Base-by-base conservation (phyloP, 495 filamentous ascomycete species). In the Corynascus novoguineensis region DNA sequence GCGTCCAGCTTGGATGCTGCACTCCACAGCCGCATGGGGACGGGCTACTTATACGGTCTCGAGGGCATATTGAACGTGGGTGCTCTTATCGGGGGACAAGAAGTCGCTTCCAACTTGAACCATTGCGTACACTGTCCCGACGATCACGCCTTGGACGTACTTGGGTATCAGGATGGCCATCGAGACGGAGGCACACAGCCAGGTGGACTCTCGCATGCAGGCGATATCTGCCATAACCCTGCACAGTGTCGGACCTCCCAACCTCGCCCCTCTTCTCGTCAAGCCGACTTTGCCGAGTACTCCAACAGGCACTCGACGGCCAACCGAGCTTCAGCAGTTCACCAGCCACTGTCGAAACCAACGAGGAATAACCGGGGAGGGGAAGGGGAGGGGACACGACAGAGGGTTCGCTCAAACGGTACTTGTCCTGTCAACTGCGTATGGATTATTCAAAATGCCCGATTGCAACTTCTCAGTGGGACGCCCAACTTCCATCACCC, bases 91-190 rank as follows among this genome's bases (percentile, higher is more conserved):
- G 15, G 29, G 12, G 3, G 17, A 8, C 3, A n/a, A 4, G 47
- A 24, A 12, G 2, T 10, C 7, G 19, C 10, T 34, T 22, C n/a
- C 14, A 14, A 11, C 11, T n/a, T 24, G 11, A 3, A 12, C 15
- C 50, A 58, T 62, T 41, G 55, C 60, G 60, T 49, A 62, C 48
- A 48, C 24, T 41, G n/a, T 50, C 44, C 10, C 25, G 45, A 58
- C 44, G 48, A 62, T 62, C 55, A 62, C 60, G 60, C 52, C 59
- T 58, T 62, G 28, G 7, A 15, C 5, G 17, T 41, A 48, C n/a
- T 32, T 19, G 49, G 32, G 14, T 24, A 42, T 44, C 7, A 34
- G 11, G 34, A n/a, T n/a, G n/a, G n/a, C n/a, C 28, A 9, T 45
- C 38, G 21, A 37, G 31, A 24, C 28, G 22, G 28, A 12, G 17